phyloP scores from a whole-genome alignment of 2,329 filamentous ascomycete species.

The Aspergillus ochraceoroseus region DNA sequence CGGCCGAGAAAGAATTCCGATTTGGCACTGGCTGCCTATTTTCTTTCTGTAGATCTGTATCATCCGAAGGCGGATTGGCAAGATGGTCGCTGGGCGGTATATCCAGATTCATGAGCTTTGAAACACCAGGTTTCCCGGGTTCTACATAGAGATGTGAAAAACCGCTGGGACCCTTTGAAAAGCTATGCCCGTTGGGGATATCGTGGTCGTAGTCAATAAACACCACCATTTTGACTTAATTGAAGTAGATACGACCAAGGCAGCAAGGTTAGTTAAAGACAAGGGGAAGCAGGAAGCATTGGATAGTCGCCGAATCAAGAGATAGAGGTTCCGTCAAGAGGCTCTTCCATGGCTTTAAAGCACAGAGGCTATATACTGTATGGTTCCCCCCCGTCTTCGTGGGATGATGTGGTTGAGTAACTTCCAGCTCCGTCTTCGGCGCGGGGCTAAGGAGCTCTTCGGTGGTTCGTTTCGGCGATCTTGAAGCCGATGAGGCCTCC shows the following conservation, averaged over 20 bases:
- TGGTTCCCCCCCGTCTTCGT: slow-evolving; percentile 10
- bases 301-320: slow-evolving; percentile 3
- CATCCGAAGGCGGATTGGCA: slow-evolving; percentile 2
- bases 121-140: slow-evolving; percentile 23
- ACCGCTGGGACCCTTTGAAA: slow-evolving; percentile 14
- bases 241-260: slow-evolving; percentile 13
- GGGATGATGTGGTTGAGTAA: slow-evolving; percentile 28
- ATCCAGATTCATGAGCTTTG: slow-evolving; percentile 16
- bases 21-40: slow-evolving; percentile 22
- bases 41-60: slow-evolving; percentile 2
- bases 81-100: slow-evolving; percentile 15
- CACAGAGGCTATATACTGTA: neutral
- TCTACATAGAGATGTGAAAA: slow-evolving; percentile 17
- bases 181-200: slow-evolving; percentile 28
- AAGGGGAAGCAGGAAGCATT: slow-evolving; percentile 3
- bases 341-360: slow-evolving; percentile 18
- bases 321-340: neutral
- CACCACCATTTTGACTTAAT: slow-evolving; percentile 42
- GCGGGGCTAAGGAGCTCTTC: slow-evolving; percentile 16
- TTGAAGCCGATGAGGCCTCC: slow-evolving; percentile 13
- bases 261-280: slow-evolving; percentile 1
- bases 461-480: slow-evolving; percentile 20
- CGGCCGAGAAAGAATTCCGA: slow-evolving; percentile 39
- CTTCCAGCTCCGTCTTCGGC: slow-evolving; percentile 28
- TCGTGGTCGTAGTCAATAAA: slow-evolving; percentile 46